These are phyloP conservation scores for Diaporthe ilicicola DNA, from an alignment of 2,329 filamentous ascomycete species.

Conservation along the genomic window DNA sequence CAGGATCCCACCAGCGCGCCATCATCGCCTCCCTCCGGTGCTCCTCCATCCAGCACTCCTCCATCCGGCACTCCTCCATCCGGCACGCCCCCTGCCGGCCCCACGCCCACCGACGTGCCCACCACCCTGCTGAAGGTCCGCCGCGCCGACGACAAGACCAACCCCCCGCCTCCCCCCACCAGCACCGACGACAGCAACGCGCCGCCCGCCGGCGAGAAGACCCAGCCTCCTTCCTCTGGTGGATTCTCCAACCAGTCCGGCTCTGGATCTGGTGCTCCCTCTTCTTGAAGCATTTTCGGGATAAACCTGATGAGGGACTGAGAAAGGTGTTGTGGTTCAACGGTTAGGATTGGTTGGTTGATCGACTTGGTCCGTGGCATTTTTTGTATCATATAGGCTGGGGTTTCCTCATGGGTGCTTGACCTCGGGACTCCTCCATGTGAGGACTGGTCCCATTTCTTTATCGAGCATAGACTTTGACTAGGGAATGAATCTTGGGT, in stretches of 20 bases:
- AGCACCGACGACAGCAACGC: neutral
- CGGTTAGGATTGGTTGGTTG: neutral
- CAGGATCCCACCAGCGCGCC: neutral
- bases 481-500: neutral
- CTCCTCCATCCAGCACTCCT: neutral
- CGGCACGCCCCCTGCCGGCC: neutral
- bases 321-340: neutral
- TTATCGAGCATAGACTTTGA: neutral
- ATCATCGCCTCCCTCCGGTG: neutral
- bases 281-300: neutral
- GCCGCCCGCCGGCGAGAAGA: neutral
- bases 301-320: accelerated
- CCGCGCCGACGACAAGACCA: constrained; percentile 8
- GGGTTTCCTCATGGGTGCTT: too few relatives aligned
- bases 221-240: neutral
- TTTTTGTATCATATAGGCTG: neutral
- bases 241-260: neutral
- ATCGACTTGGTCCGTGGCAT: neutral
- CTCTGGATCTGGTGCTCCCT: neutral
- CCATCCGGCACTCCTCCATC: neutral
- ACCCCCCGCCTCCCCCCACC: neutral
- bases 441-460: neutral
- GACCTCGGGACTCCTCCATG: too few relatives aligned
- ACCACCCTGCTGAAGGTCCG: constrained; percentile 13
- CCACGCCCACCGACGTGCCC: neutral